phyloP scores from a whole-genome alignment of 495 filamentous ascomycete genomes.

The Neurospora terricola region DNA sequence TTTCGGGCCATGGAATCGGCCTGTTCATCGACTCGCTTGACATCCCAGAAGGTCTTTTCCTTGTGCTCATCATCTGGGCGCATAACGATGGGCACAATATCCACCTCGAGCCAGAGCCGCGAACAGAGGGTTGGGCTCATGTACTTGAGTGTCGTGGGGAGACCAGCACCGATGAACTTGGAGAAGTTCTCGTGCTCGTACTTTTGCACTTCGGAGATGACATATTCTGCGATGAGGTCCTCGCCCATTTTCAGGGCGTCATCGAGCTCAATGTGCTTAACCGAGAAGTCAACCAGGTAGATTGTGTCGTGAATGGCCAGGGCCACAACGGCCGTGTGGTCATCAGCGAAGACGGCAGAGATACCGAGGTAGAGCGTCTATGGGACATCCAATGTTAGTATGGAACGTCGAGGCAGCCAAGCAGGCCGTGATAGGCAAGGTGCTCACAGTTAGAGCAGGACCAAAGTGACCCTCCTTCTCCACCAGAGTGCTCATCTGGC shows the following conservation, averaged over 20 bases:
- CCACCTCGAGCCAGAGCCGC: slow-evolving; percentile 69
- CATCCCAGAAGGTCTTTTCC: slow-evolving; percentile 39
- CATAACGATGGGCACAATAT: slow-evolving; percentile 61
- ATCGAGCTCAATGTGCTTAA: slow-evolving; percentile 41
- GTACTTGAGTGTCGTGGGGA: slow-evolving; percentile 40
- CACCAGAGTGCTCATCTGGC: slow-evolving; percentile 31
- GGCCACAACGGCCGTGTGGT: slow-evolving; percentile 45
- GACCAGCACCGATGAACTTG: slow-evolving; percentile 58
- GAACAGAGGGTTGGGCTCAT: slow-evolving; percentile 54
- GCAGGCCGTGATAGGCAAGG: neutral
- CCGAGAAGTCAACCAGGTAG: slow-evolving; percentile 67
- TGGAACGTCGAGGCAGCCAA: neutral
- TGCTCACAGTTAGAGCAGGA: slow-evolving; percentile 34
- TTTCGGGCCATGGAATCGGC: slow-evolving; percentile 80
- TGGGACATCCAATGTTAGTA: slow-evolving; percentile 10
- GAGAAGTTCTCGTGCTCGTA: slow-evolving; percentile 53
- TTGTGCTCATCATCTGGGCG: slow-evolving; percentile 33
- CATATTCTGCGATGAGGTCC: slow-evolving; percentile 43
- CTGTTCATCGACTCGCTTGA: slow-evolving; percentile 64
- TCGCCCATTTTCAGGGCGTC: slow-evolving; percentile 24
- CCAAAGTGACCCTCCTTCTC: slow-evolving; percentile 37
- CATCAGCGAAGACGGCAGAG: slow-evolving; percentile 41
- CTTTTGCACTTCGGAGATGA: slow-evolving; percentile 39
- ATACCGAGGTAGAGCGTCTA: slow-evolving; percentile 59
- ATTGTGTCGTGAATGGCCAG: slow-evolving; percentile 68